These are phyloP conservation scores for Hanseniaspora mollemarum DNA, from an alignment of 805 yeast species.

Conservation along the genomic window DNA sequence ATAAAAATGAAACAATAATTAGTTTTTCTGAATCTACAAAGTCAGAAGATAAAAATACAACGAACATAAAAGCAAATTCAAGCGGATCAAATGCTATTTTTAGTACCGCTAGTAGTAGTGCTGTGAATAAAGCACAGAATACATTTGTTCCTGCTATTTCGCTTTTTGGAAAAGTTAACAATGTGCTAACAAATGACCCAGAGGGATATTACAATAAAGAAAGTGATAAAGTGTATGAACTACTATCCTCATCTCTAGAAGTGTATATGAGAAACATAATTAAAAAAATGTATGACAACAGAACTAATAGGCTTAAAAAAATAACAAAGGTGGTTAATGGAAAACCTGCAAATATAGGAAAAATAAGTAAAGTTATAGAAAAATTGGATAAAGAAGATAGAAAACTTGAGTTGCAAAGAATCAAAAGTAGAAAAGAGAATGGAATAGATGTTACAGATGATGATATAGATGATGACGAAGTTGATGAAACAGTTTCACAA, in stretches of 20 bases:
- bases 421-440: conserved; percentile 14
- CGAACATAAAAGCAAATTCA: neutral
- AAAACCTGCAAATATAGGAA: conserved; percentile 9
- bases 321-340: conserved; percentile 12
- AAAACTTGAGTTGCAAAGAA: conserved; percentile 9
- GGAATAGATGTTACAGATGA: conserved; percentile 1
- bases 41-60: neutral
- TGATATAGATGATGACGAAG: neutral
- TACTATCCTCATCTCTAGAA: conserved; percentile 9
- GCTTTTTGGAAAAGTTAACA: conserved; percentile 9
- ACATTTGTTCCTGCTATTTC: conserved; percentile 11
- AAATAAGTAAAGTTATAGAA: conserved; percentile 7
- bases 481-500: neutral
- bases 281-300: conserved; percentile 14
- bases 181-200: conserved; percentile 10
- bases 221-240: conserved; percentile 13
- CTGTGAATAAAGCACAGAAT: neutral
- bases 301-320: conserved; percentile 8
- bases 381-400: conserved; percentile 11
- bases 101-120: neutral
- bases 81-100: neutral
- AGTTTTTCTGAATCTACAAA: neutral
- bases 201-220: conserved; percentile 13
- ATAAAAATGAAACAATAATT: neutral
- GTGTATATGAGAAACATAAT: conserved; percentile 13